phyloP scores from a whole-genome alignment of 176 grass and related monocot species.

The bread wheat (Triticum aestivum) region DNA sequence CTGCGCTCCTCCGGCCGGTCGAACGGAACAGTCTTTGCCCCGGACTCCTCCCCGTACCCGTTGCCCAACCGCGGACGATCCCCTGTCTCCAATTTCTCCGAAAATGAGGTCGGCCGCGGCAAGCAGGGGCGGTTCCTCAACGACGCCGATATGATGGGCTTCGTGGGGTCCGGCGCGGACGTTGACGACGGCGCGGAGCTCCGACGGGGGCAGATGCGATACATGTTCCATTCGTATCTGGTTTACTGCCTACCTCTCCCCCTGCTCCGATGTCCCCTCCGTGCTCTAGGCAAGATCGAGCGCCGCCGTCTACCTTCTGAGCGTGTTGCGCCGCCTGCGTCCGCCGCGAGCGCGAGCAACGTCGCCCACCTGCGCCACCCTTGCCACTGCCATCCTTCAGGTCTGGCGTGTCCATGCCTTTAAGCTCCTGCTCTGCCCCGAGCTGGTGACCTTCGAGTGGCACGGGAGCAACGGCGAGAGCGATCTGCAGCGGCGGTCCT shows the following conservation, averaged over 20 bases:
- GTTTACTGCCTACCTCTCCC: not conserved
- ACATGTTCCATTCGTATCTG: not conserved
- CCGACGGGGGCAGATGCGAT: not conserved
- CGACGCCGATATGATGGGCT: not conserved
- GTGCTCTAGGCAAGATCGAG: not conserved
- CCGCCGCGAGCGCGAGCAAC: not conserved
- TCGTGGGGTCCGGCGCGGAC: not conserved
- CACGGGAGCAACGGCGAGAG: too few species aligned
- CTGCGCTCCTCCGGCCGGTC: too few species aligned
- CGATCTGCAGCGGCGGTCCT: too few species aligned
- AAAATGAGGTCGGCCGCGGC: not conserved
- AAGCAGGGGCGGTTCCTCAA: not conserved
- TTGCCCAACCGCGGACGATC: not conserved
- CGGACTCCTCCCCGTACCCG: too few species aligned
- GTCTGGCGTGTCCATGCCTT: too few species aligned
- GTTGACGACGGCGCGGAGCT: not conserved
- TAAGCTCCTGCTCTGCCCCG: too few species aligned
- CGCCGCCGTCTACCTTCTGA: not conserved
- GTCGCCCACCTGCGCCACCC: too few species aligned
- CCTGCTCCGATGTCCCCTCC: not conserved
- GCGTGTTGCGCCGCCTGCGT: not conserved
- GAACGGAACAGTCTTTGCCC: too few species aligned
- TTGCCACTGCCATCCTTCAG: too few species aligned
- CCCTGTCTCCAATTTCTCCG: not conserved
- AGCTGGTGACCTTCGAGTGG: too few species aligned